These are phyloP conservation scores for Pelargonium nanum DNA, from an alignment of 345 rosid species.

Conservation along the genomic window DNA sequence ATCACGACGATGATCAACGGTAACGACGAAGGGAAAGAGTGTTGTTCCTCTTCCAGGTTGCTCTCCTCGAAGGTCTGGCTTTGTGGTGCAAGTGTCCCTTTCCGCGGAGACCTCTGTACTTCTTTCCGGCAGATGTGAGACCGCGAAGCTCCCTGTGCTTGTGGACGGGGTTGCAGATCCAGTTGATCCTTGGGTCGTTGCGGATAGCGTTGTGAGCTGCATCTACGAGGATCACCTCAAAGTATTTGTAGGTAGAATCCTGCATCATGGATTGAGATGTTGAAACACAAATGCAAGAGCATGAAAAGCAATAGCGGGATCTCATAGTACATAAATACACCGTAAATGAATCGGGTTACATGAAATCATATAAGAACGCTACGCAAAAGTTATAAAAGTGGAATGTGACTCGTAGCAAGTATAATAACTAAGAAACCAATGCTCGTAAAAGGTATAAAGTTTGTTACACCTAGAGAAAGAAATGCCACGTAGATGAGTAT, in stretches of 20 bases:
- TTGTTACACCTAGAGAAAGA: too few relatives aligned
- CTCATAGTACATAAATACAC: too few relatives aligned
- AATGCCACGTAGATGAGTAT: too few relatives aligned
- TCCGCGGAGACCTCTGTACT: conserved; percentile 26
- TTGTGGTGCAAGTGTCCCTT: conserved; percentile 25
- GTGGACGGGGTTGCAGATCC: conserved; percentile 30
- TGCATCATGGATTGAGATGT: not conserved
- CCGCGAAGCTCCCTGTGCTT: conserved; percentile 32
- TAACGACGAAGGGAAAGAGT: conserved; percentile 27
- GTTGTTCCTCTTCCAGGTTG: conserved; percentile 31
- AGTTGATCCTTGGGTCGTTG: conserved; percentile 31
- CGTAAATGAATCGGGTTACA: too few relatives aligned
- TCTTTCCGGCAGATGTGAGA: conserved; percentile 26
- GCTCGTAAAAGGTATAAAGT: too few relatives aligned
- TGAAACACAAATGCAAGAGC: too few relatives aligned
- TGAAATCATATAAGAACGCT: too few relatives aligned
- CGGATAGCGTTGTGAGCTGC: conserved; percentile 24
- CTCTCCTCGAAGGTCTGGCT: conserved; percentile 25
- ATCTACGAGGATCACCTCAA: conserved; percentile 26
- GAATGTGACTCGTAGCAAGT: too few relatives aligned
- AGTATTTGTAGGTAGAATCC: conserved; percentile 32
- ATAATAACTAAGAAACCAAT: too few relatives aligned
- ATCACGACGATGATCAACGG: conserved; percentile 13
- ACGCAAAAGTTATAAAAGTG: too few relatives aligned
- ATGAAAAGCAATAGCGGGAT: too few relatives aligned